phyloP scores from a whole-genome alignment of 805 yeast genomes.

The Metschnikowia bowlesiae region DNA sequence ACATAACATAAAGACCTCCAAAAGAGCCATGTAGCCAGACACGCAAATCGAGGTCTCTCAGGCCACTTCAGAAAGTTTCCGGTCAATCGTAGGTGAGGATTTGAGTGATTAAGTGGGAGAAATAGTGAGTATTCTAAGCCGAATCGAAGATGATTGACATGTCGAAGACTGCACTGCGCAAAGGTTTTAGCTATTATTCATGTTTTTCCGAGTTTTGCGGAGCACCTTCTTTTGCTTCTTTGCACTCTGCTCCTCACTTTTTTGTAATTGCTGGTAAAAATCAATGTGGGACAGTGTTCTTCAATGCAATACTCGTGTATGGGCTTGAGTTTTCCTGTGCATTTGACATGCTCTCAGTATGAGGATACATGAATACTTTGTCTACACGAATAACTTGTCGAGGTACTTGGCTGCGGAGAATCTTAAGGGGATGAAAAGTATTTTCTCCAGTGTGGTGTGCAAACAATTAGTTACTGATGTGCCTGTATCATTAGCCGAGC shows the following conservation, averaged over 20 bases:
- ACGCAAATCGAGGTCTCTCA: too few species aligned
- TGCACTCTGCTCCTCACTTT: neutral
- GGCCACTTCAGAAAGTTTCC: too few species aligned
- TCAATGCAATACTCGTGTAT: neutral
- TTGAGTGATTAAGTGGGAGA: neutral
- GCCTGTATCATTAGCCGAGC: neutral
- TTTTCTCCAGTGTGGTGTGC: neutral
- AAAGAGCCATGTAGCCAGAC: too few species aligned
- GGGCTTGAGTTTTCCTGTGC: neutral
- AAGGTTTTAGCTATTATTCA: neutral
- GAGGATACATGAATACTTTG: neutral
- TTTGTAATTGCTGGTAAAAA: neutral
- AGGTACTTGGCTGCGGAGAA: neutral
- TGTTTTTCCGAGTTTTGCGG: neutral
- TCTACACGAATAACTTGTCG: neutral
- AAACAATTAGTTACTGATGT: neutral
- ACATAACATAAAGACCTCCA: too few species aligned
- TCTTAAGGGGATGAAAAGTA: too few species aligned
- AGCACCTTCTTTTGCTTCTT: neutral
- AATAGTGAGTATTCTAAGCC: too few species aligned
- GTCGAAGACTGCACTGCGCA: neutral
- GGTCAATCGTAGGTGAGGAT: neutral
- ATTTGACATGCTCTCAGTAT: neutral
- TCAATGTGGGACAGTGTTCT: neutral
- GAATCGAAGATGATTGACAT: neutral